phyloP scores from a whole-genome alignment of 352 stramenopile species.

The Globisporangium cystogenes region DNA sequence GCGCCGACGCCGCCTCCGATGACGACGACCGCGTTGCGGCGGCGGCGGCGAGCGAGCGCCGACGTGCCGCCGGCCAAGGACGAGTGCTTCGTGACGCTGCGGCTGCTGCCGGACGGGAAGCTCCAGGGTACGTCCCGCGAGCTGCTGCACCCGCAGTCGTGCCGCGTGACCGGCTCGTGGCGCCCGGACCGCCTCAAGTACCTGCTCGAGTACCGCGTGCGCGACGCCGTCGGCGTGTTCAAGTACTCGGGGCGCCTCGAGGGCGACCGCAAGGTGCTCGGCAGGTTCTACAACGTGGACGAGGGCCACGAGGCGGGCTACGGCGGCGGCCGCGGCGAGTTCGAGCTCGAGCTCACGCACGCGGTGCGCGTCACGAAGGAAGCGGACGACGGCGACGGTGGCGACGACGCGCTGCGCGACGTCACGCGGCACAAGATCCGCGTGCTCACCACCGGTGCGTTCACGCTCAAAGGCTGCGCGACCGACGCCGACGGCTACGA shows the following conservation, averaged over 20 bases:
- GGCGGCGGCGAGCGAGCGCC: background rate
- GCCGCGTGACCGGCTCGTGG: slow-evolving; percentile 42
- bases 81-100: slow-evolving; percentile 61
- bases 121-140: slow-evolving; percentile 51
- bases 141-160: slow-evolving; percentile 55
- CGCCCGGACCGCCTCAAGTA: slow-evolving; percentile 50
- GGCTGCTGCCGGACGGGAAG: slow-evolving; percentile 44
- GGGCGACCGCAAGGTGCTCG: slow-evolving; percentile 25
- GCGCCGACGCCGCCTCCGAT: slow-evolving; percentile 17
- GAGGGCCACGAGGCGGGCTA: slow-evolving; percentile 37
- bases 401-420: slow-evolving; percentile 3
- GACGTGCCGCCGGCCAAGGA: slow-evolving; percentile 22
- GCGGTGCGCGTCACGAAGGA: slow-evolving; percentile 6
- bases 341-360: slow-evolving; percentile 43
- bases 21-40: background rate
- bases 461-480: slow-evolving; percentile 48
- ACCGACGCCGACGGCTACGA: slow-evolving; percentile 70
- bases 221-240: slow-evolving; percentile 56
- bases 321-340: slow-evolving; percentile 46
- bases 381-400: slow-evolving; percentile 12
- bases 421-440: slow-evolving; percentile 14
- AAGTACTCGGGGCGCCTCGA: slow-evolving; percentile 47
- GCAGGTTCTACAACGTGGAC: slow-evolving; percentile 63
- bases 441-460: slow-evolving; percentile 47
- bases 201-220: slow-evolving; percentile 55